Base-by-base conservation (phyloP, 768 basidiomycete species). In the Serendipita indica region DNA sequence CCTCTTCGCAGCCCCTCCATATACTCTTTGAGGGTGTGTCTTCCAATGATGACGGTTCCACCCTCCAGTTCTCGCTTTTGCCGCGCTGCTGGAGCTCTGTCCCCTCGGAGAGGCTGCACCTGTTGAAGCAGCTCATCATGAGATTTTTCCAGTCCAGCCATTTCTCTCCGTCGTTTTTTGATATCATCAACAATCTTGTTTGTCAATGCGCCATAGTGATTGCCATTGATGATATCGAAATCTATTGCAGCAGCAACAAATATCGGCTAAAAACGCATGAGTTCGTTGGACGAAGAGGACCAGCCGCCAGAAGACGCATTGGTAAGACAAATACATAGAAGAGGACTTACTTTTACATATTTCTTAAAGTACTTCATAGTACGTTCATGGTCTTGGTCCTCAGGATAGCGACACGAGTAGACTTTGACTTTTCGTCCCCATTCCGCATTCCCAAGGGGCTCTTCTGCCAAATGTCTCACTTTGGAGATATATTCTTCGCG, bases 241-340 rank as follows among this genome's bases (percentile, higher is more conserved):
- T 99, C 96, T 33, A 97, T 74, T 0, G 91, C 96, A 1, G 92
- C 91, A 3, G 94, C 92, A 33, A 93, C 87, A 3, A 99, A 76
- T 59, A 94, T 79, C 6, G 96, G 96, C 96, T 99, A 66, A 13
- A 60, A 57, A 45, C 39, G 56, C 33, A 57, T 61, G 33, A 59
- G 64, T 58, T n/a, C 18, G 22, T 16, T 0, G 0, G 37, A 4
- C 4, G 34, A 37, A 32, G 20, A 27, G 14, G 33, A 46, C 37
- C 10, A 37, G 6, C 3, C n/a, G n/a, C n/a, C n/a, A n/a, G 14
- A 10, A 28, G 22, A 60, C 10, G 16, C 22, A 30, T 18, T 46
- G 25, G 41, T 18, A n/a, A n/a, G 41, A n/a, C 41, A 10, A 43
- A 7, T 3, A 60, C 6, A 25, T 39, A 16, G 39, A 57, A 59